These are phyloP conservation scores for Graphilbum ipis-grandicollis DNA, from an alignment of 2,329 filamentous ascomycete species.

Conservation along the genomic window DNA sequence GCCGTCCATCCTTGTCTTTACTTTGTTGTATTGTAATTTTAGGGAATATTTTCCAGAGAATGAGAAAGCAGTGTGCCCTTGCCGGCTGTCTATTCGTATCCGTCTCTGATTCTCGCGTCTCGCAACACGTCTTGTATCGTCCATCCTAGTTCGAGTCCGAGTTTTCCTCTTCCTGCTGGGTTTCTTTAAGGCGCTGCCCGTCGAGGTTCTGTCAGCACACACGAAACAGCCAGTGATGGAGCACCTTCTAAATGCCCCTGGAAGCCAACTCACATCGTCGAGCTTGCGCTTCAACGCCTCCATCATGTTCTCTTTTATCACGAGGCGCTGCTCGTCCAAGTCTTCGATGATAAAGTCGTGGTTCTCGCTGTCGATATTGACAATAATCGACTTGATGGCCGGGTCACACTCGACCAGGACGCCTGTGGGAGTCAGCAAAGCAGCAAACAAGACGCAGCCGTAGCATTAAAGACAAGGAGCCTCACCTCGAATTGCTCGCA, in stretches of 20 bases:
- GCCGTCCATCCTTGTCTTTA: too few species aligned
- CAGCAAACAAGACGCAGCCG: background rate
- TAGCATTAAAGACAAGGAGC: too few species aligned
- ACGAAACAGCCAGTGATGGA: too few species aligned
- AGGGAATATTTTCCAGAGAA: too few species aligned
- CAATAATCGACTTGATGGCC: conserved; percentile 74
- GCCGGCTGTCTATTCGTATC: too few species aligned
- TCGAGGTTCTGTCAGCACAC: background rate
- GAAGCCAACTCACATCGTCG: conserved; percentile 36
- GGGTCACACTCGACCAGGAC: conserved; percentile 68
- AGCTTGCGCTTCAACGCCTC: conserved; percentile 48
- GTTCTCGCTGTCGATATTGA: conserved; percentile 53
- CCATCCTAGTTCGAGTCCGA: conserved; percentile 9
- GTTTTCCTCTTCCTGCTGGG: conserved; percentile 15
- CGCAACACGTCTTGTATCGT: background rate
- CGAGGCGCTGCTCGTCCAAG: conserved; percentile 57
- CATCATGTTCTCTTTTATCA: conserved; percentile 61
- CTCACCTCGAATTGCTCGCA: conserved; percentile 9
- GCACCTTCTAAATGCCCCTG: too few species aligned
- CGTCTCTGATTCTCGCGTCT: too few species aligned
- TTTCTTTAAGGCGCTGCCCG: conserved; percentile 15
- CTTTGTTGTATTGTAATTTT: background rate
- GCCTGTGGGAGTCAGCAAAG: conserved; percentile 19
- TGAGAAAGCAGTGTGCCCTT: background rate
- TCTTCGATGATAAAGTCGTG: conserved; percentile 68